Base-by-base conservation (phyloP, 2,329 filamentous ascomycete genomes). In the Claviceps sorghi region DNA sequence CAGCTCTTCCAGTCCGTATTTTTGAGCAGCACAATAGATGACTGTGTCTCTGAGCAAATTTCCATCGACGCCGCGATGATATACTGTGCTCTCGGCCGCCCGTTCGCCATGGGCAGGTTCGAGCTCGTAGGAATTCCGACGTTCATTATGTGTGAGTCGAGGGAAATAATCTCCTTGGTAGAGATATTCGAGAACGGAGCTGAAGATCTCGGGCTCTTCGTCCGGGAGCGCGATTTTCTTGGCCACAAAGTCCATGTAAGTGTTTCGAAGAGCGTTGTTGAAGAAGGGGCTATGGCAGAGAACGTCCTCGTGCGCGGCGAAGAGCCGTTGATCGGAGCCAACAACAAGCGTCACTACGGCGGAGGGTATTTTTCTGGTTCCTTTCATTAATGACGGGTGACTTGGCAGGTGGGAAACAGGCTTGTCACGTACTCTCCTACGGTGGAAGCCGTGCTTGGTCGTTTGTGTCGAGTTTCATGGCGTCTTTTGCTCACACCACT, bases 111-210 rank as follows among this genome's bases (percentile, higher is more conserved):
- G 63, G 1, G 69, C 66, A 49, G 80, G 78, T 67, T 94, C 88
- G n/a, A 95, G 72, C 64, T 86, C 83, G 84, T 87, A 95, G 50
- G 80, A 83, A 66, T 88, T 82, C 52, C 80, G 79, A 57, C 83
- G 82, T 72, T 89, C 88, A 71, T 91, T 88, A 69, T 88, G 88
- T 53, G 88, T 70, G 26, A 95, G 76, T 19, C 85, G 84, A 3
- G 90, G 89, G 60, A 84, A 90, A 71, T 95, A 95, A 68, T 95
- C 90, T 57, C 89, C 89, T 70, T 94, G 94, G 77, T 94, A 94
- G 53, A 96, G 80, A 60, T 85, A 95, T 65, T 96, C 90, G 53
- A 96, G 81, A 11, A 96, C 77, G 6, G 85, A 89, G 8, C 88
- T 94, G 68, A 96, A 90, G 62, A 95, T 84, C 65, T 95, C 88